Percentiles rank a stretch among this genome's conserved stretches.
phyloP scores from a whole-genome alignment of 495 filamentous ascomycete species.

The Penicillium bialowiezense region DNA sequence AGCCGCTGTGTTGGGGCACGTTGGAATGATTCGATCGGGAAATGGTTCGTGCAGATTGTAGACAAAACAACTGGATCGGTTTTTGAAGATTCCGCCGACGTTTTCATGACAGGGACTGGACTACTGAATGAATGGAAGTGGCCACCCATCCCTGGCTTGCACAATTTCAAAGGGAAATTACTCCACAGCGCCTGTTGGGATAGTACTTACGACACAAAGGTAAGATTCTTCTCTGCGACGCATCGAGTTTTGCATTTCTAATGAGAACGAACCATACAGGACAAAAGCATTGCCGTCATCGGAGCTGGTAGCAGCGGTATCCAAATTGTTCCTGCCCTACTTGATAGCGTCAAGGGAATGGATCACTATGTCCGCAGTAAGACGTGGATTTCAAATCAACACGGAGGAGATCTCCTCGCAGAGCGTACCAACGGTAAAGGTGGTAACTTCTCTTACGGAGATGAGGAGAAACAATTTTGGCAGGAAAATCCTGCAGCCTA shows the following conservation, averaged over 20 bases:
- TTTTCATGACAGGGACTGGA: constrained; percentile 49
- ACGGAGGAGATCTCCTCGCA: too few species aligned
- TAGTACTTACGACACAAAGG: not conserved
- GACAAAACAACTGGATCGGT: constrained; percentile 31
- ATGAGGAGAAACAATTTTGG: too few species aligned
- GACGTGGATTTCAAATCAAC: too few species aligned
- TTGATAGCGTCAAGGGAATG: not conserved
- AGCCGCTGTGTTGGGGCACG: constrained; percentile 22
- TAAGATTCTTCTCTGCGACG: too few species aligned
- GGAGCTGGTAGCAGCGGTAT: not conserved
- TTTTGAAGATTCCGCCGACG: constrained; percentile 41
- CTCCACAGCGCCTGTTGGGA: not conserved
- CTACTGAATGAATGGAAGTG: constrained; percentile 37
- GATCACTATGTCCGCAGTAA: not conserved
- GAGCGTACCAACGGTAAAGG: too few species aligned
- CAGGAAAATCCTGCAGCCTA: constrained; percentile 36
- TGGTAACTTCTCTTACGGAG: too few species aligned
- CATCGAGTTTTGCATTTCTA: too few species aligned
- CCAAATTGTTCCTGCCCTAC: not conserved
- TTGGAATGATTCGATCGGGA: constrained; percentile 29
- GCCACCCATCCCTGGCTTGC: not conserved
- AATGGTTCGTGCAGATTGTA: constrained; percentile 28
- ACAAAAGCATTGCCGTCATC: not conserved
- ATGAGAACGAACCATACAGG: too few species aligned
- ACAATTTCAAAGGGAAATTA: not conserved